Evolutionary conservation across 441 rosid genomes (phyloP), one percentile per base, ranked within the genome.

Genomic region (Eruca vesicaria): DNA sequence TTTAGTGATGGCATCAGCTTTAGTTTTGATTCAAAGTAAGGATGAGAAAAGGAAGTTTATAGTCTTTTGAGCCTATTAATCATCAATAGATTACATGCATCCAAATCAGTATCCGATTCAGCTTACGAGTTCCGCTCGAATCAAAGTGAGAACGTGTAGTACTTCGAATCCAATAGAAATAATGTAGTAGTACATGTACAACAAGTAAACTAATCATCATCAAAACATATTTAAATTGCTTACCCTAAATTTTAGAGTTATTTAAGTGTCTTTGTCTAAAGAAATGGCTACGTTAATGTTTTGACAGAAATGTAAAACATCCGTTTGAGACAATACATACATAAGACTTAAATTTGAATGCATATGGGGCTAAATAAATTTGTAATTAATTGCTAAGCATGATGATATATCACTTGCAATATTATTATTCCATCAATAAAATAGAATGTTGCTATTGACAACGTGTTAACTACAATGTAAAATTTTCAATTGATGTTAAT

Each of bases 21-120:
- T 63, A 58, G 23, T 62, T 70, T 76, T 12, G 53, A 76, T 70
- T 76, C 67, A 32, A 70, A 76, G 71, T 45, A 57, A 11, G 2
- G 52, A 20, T 76, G 70, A 41, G 1, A 63, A 53, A 19, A 36
- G 7, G 12, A 63, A 31, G 9, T 55, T 14, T 9, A 11, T 19
- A 21, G 20, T 58, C 60, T 64, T 23, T 45, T 14, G 72, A 58
- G 20, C 55, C 9, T 48, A 16, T 57, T 14, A 15, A 56, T 63
- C 38, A 69, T 57, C 66, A 43, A 20, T 65, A 69, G 18, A 19
- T 53, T 8, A 18, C 57, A 50, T 50, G 55, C 55, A 48, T 48
- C 26, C 23, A 50, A 50, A 9, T 57, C 59, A 29, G 73, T 67
- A 68, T 56, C 64, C 55, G 45, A 26, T 60, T 48, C 63, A 68